Conservation (phyloP, 2,329 filamentous ascomycete species). For the Trichoderma sp. region DNA sequence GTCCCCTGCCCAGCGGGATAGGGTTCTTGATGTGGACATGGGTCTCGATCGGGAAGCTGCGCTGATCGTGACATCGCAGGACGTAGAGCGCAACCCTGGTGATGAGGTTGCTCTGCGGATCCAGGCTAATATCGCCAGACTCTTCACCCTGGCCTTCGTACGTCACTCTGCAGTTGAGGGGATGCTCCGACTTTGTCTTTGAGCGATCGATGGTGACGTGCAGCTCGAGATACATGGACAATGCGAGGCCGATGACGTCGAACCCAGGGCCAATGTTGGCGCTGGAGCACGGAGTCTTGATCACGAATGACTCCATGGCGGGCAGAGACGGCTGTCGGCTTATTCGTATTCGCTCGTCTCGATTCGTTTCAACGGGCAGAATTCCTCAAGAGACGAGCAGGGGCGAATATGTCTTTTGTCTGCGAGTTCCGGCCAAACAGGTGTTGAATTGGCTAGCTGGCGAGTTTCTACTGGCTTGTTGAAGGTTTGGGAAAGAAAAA, state of each 20-base stretch:
- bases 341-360: neutral
- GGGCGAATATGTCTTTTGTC: neutral
- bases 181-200: conserved; percentile 51
- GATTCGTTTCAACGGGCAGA: neutral
- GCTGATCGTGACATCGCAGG: conserved; percentile 83
- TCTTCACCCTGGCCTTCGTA: conserved; percentile 82
- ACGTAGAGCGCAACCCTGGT: conserved; percentile 94
- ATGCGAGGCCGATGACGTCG: conserved; percentile 92
- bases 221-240: conserved; percentile 91
- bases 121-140: conserved; percentile 70
- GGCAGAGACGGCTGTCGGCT: conserved; percentile 10
- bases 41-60: conserved; percentile 79
- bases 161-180: conserved; percentile 83
- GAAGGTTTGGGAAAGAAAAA: neutral
- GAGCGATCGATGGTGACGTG: conserved; percentile 71
- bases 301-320: conserved; percentile 60
- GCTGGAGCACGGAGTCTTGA: conserved; percentile 87
- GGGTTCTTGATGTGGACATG: conserved; percentile 94
- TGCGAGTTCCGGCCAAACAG: neutral
- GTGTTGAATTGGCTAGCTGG: neutral
- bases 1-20: conserved; percentile 85
- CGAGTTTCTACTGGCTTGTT: neutral
- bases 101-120: conserved; percentile 86
- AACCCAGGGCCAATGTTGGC: conserved; percentile 98
- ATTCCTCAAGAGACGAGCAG: neutral